Conservation (phyloP, 169 alveolate genomes). For the Perkinsus chesapeaki region DNA sequence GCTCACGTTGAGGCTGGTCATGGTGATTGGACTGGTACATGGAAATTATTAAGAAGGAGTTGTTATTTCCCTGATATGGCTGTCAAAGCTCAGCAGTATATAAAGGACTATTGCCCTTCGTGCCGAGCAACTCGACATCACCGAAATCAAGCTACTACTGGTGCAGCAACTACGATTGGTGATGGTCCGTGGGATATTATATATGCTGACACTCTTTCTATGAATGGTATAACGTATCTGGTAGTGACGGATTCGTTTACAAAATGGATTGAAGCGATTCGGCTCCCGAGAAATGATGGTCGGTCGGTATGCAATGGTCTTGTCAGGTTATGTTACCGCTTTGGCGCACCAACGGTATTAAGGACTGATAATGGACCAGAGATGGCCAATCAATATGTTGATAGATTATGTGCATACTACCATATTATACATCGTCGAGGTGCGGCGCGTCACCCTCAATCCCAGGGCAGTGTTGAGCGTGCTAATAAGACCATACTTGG, state of each 20-base stretch:
- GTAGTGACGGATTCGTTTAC: background rate
- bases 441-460: background rate
- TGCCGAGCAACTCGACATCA: background rate
- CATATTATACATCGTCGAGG: background rate
- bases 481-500: background rate
- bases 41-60: background rate
- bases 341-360: background rate
- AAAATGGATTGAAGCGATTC: background rate
- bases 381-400: background rate
- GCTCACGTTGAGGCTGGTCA: background rate
- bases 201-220: background rate
- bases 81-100: background rate
- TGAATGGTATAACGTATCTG: too few species aligned
- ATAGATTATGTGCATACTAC: too few species aligned
- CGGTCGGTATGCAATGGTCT: background rate
- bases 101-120: background rate
- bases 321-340: background rate
- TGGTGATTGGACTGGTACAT: background rate
- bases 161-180: background rate
- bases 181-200: background rate
- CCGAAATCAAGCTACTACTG: too few species aligned
- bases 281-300: background rate
- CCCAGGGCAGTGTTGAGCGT: background rate
- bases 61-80: background rate
- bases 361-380: background rate